A percentile compares a stretch with the other conserved stretches of the same genome.
These are phyloP conservation scores for Fraxinus quadrangulata DNA, from an alignment of 257 asterid genomes.

Conservation along the genomic window DNA sequence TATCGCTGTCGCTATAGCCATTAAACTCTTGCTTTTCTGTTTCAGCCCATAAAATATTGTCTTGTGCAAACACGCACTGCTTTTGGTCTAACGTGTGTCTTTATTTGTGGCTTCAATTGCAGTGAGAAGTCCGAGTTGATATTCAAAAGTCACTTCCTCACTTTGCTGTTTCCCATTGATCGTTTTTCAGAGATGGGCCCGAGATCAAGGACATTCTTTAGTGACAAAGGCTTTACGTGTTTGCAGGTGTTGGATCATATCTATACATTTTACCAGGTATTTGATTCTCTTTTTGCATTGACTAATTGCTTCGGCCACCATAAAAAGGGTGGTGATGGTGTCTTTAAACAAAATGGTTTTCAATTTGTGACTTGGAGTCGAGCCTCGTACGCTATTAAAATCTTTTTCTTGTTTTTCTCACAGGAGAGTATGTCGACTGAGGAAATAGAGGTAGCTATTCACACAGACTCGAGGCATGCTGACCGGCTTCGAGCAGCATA, in stretches of 20 bases:
- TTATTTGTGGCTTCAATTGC: conserved; percentile 36
- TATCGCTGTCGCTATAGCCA: background rate
- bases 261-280: conserved; percentile 86
- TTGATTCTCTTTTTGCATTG: conserved; percentile 2
- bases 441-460: conserved; percentile 77
- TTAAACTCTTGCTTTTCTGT: conserved; percentile 8
- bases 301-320: background rate
- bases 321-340: background rate
- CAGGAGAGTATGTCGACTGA: conserved; percentile 69
- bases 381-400: conserved; percentile 1
- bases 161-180: conserved; percentile 86
- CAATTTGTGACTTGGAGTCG: background rate
- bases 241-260: conserved; percentile 78
- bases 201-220: conserved; percentile 74
- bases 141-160: conserved; percentile 71
- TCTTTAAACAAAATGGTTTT: background rate
- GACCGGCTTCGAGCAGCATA: conserved; percentile 69
- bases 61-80: background rate
- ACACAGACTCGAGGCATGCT: conserved; percentile 92
- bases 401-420: conserved; percentile 1
- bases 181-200: conserved; percentile 96
- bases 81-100: conserved; percentile 10
- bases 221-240: conserved; percentile 77
- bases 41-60: background rate
- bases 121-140: conserved; percentile 83